Base-by-base conservation (phyloP, 306 rosid species). In the Quercus alba region DNA sequence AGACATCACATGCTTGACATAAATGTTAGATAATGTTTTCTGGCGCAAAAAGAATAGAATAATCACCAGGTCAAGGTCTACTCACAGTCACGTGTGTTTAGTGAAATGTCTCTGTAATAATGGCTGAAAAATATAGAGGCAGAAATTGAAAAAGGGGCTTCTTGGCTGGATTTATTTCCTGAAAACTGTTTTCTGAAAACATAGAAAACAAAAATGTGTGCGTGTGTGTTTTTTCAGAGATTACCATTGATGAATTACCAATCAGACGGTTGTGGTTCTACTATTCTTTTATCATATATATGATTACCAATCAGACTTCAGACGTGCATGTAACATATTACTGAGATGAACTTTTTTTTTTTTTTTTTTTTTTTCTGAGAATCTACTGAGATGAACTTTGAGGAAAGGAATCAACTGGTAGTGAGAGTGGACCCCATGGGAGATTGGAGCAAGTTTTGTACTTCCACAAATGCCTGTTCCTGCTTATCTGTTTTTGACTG, bases 1-100 rank as follows among this genome's bases (percentile, higher is more conserved):
- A 18, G 74, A 38, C 56, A 73, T 44, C 86, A 81, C 86, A 75
- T 64, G 87, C 19, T 49, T 30, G 30, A 74, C 70, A 78, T 76
- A 76, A 61, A 78, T 79, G 83, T 64, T 58, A 20, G 75, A 56
- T 56, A 20, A 28, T 26, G 33, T 54, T 62, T 15, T 82, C 63
- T 38, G 54, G 75, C 79, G 69, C 20, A 10, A 23, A 33, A 69
- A 75, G 5, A 64, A 54, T 57, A 74, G 28, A 70, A 56, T 46
- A 76, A 41, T 64, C 55, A 57, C 66, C 69, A 54, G 75, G 75
- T 68, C 79, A 82, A 55, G 56, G 23, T 25, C 41, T 57, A 74
- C 41, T 78, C 73, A 51, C 81, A 81, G 74, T 84, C 46, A 38
- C 46, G 0, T 7, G 46, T 66, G 54, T 67, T 51, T 49, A 25